These are phyloP conservation scores for Solanum habrochaites DNA, from an alignment of 257 asterid genomes.

Conservation along the genomic window DNA sequence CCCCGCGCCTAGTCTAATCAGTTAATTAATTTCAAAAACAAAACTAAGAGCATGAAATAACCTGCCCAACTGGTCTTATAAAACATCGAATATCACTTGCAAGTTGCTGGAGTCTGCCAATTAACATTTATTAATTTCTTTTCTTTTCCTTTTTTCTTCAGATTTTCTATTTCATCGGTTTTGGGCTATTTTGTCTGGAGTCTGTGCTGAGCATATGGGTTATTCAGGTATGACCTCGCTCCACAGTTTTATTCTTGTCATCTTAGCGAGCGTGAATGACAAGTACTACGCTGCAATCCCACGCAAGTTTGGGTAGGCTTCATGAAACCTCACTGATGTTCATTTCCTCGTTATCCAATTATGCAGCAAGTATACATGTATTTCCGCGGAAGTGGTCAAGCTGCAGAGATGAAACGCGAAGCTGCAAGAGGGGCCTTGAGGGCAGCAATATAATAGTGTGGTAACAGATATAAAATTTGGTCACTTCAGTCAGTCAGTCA, in stretches of 20 bases:
- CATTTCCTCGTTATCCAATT: neutral
- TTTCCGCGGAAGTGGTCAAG: slow-evolving; percentile 47
- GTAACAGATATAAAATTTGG: neutral
- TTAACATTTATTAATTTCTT: neutral
- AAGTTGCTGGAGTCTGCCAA: neutral
- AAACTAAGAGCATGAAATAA: neutral
- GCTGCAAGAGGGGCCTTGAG: slow-evolving; percentile 43
- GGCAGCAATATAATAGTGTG: slow-evolving; percentile 18
- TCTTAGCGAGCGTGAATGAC: neutral
- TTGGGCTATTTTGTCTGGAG: slow-evolving; percentile 81
- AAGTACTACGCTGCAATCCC: neutral
- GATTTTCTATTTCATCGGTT: slow-evolving; percentile 92
- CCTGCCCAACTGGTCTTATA: neutral
- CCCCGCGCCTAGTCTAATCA: too few relatives aligned
- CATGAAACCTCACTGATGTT: neutral
- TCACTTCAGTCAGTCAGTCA: neutral
- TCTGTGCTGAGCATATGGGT: slow-evolving; percentile 91
- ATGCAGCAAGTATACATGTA: slow-evolving; percentile 52
- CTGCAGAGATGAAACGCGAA: slow-evolving; percentile 43
- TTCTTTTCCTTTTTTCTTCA: slow-evolving; percentile 1
- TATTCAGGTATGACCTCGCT: slow-evolving; percentile 49
- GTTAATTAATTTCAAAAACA: neutral
- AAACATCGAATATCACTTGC: neutral
- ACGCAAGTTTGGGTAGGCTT: neutral
- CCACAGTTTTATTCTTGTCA: neutral